Base-by-base conservation (phyloP, 352 stramenopile genomes). In the Phytophthora hybrid region DNA sequence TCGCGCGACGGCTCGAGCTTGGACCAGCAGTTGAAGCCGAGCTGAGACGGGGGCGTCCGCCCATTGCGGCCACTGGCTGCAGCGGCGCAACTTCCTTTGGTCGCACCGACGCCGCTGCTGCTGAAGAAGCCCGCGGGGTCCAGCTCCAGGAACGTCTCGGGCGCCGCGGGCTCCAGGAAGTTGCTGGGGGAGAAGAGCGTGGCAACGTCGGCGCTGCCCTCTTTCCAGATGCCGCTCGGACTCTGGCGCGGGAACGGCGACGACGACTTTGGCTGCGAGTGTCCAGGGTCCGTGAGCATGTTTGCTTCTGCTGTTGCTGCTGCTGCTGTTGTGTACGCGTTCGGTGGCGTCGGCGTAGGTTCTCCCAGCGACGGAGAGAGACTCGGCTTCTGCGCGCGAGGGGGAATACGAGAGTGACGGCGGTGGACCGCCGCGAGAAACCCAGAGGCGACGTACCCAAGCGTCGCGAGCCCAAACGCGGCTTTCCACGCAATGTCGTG, bases 1-100 rank as follows among this genome's bases (percentile, higher is more conserved):
- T 91, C 83, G 13, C 66, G 73, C 23, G 76, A 85, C 41, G 83
- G 82, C 61, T 89, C 82, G n/a, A 88, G 46, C 44, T 79, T 78
- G 55, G 49, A 23, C 70, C 39, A 73, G 46, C 67, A 73, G 39
- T 52, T 64, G 11, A 55, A 37, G n/a, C 46, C 19, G 44, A 54
- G 52, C 37, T 52, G 54, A 14, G 19, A 32, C 5, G 47, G 44
- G 6, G 47, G 9, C 19, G 23, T 19, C 34, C 59, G 41, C 4
- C 59, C 32, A 6, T 21, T 18, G 23, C 58, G 69, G 9, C 4
- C 34, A 1, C 5, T 41, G 34, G 23, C 23, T 1, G 41, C 41
- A 51, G 60, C 54, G n/a, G 53, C 34, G 59, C 60, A 73, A 66
- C 63, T 77, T 68, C 58, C 37, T 74, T 79, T 78, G 47, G 49